These are phyloP conservation scores for Miscanthus lutarioriparius DNA, from an alignment of 176 grass and related monocot species.

Conservation along the genomic window DNA sequence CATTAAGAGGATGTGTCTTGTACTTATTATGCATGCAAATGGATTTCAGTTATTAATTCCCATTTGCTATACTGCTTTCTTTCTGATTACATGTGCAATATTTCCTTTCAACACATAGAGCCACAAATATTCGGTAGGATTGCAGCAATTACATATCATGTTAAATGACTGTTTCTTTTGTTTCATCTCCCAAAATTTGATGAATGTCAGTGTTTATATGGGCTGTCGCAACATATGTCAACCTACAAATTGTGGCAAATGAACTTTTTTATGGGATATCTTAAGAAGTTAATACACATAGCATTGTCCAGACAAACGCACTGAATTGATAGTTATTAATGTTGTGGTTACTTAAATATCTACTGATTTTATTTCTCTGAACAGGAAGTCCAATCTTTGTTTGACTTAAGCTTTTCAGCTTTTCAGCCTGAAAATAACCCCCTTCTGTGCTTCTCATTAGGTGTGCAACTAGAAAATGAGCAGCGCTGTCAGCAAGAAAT, in stretches of 20 bases:
- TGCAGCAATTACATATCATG: background rate
- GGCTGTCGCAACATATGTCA: background rate
- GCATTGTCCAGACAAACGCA: background rate
- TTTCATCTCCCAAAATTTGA: background rate
- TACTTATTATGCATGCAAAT: slow-evolving; percentile 20
- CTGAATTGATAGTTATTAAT: slow-evolving; percentile 20
- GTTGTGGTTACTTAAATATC: slow-evolving; percentile 22
- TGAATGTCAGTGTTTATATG: background rate
- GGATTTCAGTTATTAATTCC: background rate
- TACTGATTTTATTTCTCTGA: slow-evolving; percentile 19
- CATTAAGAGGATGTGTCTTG: slow-evolving; percentile 11
- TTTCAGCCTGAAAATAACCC: background rate
- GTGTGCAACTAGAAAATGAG: slow-evolving; percentile 84
- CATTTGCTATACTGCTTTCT: background rate
- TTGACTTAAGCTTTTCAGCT: background rate
- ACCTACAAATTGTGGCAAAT: background rate
- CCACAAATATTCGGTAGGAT: slow-evolving; percentile 16
- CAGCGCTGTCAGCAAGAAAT: slow-evolving; percentile 95
- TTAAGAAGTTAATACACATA: background rate
- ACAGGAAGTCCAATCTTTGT: slow-evolving; percentile 16
- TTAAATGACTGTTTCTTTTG: slow-evolving; percentile 10
- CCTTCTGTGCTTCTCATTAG: slow-evolving; percentile 49
- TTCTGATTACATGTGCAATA: slow-evolving; percentile 4
- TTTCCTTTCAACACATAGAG: slow-evolving; percentile 10
- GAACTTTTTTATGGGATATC: slow-evolving; percentile 1